Base-by-base conservation (phyloP, 768 basidiomycete genomes). In the Lactarius vividus region DNA sequence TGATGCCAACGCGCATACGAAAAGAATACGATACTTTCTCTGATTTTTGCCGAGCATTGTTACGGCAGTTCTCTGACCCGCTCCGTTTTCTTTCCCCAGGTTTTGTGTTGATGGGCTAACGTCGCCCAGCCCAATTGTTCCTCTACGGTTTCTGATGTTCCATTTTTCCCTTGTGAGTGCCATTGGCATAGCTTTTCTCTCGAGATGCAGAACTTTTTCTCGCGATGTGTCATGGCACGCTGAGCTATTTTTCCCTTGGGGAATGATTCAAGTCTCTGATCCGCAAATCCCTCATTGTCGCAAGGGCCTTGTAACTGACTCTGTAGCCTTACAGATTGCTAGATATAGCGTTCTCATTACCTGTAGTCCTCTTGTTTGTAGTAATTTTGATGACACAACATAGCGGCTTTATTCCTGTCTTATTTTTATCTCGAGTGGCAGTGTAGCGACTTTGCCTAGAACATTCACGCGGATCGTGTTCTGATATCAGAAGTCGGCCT, bases 201-300 rank as follows among this genome's bases (percentile, higher is more conserved):
- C 63, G 79, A 77, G 84, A 85, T 80, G 84, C 74, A 81, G 61
- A 72, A 74, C 61, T 67, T 78, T 79, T 81, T 76, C 60, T 62
- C 76, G 78, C 79, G 85, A 88, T 80, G 86, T 84, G 85, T 79
- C 76, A 76, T 46, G 40, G 81, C 83, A 83, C 83, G 39, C 70
- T 86, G 86, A 79, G 81, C 79, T 79, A 74, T 20, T 62, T 66
- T 72, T 75, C 83, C 85, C 85, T 85, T 84, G 77, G 80, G 86
- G 83, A 87, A 82, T 85, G 86, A 88, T 89, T 89, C 88, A 88
- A 89, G 87, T 88, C 87, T 84, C 88, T 88, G 87, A 88, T 59
- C 10, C 10, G 37, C 68, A 18, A 42, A 59, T 66, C 29, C 35
- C n/a, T 54, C 37, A 16, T 33, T n/a, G 20, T 4, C 20, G 18